Conservation (phyloP, 148 eudicot genomes). For the Limonium bicolor region DNA sequence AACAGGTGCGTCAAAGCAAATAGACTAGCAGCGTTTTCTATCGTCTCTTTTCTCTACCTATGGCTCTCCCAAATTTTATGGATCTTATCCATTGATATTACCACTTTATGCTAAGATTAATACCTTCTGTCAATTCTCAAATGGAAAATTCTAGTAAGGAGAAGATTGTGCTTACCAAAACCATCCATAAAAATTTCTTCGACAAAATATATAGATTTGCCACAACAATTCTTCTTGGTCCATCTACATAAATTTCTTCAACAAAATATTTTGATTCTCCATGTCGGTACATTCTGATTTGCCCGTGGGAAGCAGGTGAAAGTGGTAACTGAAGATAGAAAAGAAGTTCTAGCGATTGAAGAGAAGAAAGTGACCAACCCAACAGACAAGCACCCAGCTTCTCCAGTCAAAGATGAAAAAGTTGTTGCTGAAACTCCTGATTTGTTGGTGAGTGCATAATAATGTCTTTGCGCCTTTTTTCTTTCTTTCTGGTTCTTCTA, state of each 20-base stretch:
- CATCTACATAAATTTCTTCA: too few relatives aligned
- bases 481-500: neutral
- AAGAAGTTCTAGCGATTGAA: conserved; percentile 24
- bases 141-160: neutral
- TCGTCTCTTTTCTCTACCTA: neutral
- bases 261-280: too few relatives aligned
- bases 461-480: neutral
- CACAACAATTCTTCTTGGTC: too few relatives aligned
- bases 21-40: neutral
- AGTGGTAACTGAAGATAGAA: conserved; percentile 37
- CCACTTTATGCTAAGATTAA: too few relatives aligned
- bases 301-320: conserved; percentile 27
- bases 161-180: too few relatives aligned
- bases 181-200: too few relatives aligned
- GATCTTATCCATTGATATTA: too few relatives aligned
- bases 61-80: neutral
- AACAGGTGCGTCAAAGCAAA: neutral
- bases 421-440: neutral
- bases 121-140: conserved; percentile 4
- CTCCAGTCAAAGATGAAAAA: conserved; percentile 24
- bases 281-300: too few relatives aligned
- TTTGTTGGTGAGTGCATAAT: neutral
- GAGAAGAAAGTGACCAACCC: neutral
- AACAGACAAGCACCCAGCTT: too few relatives aligned
- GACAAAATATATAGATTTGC: too few relatives aligned